Base-by-base conservation (phyloP, 225 moss, liverwort and hornwort genomes). In the Takakia lepidozioides region DNA sequence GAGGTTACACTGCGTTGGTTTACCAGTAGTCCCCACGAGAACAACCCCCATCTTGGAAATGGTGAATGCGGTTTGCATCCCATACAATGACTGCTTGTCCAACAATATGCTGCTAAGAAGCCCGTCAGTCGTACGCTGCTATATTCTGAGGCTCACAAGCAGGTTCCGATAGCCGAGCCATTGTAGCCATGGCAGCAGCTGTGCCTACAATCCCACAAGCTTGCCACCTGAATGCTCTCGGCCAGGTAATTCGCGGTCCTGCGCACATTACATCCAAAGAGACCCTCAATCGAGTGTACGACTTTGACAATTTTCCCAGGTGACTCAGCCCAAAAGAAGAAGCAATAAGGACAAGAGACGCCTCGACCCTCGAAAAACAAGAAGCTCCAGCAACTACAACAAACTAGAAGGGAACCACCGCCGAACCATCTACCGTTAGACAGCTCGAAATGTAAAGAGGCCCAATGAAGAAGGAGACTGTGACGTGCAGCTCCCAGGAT, bases 131-230 rank as follows among this genome's bases (percentile, higher is more conserved):
- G 62, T 86, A 93, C 38, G 93, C 93, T 62, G 86, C 93, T 51
- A 84, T 80, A 41, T 91, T 91, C 45, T 91, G 91, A 54, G 86
- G 91, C 66, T 91, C 86, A 59, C 91, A 91, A 16, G 91, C 86
- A 64, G 91, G 88, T 48, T 93, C 93, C 93, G 88, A 93, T 0
- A 93, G 50, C 19, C 93, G 71, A 1, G 83, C 69, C 40, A 75
- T 74, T 15, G 73, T 65, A 37, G 49, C 83, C 76, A 79, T 62
- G 17, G 81, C 81, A 51, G 75, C 59, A 28, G 75, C 93, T 37
- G 71, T 40, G 26, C 81, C 76, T 28, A 89, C 62, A n/a, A 86
- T 76, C 66, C 88, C 93, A 69, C 88, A 86, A 3, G 70, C 2
- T 67, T 93, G 93, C 88, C 88, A 93, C 63, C 88, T 71, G 25